Evolutionary conservation across 202 grass and related monocot genomes (phyloP).

Genomic region (Carex arenaria): DNA sequence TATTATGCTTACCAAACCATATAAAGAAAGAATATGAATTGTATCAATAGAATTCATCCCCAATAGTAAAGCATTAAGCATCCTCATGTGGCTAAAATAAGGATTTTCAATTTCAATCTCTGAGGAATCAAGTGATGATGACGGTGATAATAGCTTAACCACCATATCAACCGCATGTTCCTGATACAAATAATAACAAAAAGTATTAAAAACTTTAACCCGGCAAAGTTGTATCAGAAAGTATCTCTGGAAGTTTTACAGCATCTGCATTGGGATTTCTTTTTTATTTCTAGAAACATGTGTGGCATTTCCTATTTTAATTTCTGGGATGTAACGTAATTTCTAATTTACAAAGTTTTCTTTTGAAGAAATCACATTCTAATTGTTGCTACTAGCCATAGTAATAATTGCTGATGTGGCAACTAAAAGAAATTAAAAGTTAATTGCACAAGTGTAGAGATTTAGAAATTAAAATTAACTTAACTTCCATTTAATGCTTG

Average conservation of each 20-base stretch:
- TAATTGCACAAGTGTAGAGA: no score
- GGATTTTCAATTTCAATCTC: slow-evolving; percentile 25
- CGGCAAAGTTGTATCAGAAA: not conserved
- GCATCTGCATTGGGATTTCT: no score
- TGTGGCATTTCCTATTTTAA: no score
- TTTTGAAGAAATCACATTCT: no score
- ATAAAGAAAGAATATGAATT: slow-evolving; percentile 81
- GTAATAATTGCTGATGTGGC: no score
- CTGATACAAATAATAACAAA: slow-evolving; percentile 27
- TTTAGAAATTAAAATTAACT: no score
- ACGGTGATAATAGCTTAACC: slow-evolving; percentile 48
- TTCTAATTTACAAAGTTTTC: no score
- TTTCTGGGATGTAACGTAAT: no score
- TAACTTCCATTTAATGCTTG: no score
- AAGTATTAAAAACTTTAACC: not conserved
- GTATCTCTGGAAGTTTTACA: not conserved
- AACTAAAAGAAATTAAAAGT: no score
- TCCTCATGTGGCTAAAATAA: slow-evolving; percentile 51
- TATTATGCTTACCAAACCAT: slow-evolving; percentile 59
- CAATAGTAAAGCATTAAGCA: slow-evolving; percentile 55
- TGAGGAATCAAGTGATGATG: slow-evolving; percentile 33
- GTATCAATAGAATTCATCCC: slow-evolving; percentile 49
- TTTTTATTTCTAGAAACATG: no score
- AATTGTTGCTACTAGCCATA: no score
- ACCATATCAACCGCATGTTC: slow-evolving; percentile 67